Evolutionary conservation across 2,329 filamentous ascomycete species (phyloP).

Genomic region (Penicillium nordicum): DNA sequence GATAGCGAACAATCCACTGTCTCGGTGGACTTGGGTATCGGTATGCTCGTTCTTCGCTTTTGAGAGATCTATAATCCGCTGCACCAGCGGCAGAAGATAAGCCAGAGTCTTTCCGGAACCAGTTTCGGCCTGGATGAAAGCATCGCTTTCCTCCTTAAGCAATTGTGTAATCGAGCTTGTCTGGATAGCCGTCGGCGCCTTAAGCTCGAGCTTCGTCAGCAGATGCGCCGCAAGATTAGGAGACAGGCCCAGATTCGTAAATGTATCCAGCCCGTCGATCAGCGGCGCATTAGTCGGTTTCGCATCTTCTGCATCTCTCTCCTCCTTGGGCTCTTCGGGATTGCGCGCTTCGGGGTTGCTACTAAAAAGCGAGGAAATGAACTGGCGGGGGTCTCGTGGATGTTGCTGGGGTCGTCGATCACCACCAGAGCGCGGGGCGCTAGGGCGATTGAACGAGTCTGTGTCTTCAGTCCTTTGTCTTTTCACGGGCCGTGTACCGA

Average conservation of each 20-base stretch:
- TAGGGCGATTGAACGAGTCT: slow-evolving; percentile 22
- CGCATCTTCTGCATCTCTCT: slow-evolving; percentile 44
- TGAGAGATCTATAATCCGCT: slow-evolving; percentile 76
- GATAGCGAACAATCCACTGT: slow-evolving; percentile 89
- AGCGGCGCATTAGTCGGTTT: slow-evolving; percentile 89
- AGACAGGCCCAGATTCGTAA: slow-evolving; percentile 80
- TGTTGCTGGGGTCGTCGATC: slow-evolving; percentile 26
- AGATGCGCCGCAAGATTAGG: slow-evolving; percentile 76
- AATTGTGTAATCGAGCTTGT: slow-evolving; percentile 81
- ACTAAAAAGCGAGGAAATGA: slow-evolving; percentile 89
- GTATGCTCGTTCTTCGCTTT: slow-evolving; percentile 42
- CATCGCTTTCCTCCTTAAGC: slow-evolving; percentile 76
- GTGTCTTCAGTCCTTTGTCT: slow-evolving; percentile 41
- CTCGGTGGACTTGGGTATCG: slow-evolving; percentile 64
- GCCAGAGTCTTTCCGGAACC: slow-evolving; percentile 96
- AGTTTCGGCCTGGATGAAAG: slow-evolving; percentile 94
- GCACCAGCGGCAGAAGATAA: slow-evolving; percentile 89
- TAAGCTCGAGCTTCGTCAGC: slow-evolving; percentile 78
- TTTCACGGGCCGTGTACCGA: slow-evolving; percentile 37
- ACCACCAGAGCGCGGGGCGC: slow-evolving; percentile 9
- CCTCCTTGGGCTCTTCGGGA: slow-evolving; percentile 36
- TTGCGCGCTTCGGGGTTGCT: slow-evolving; percentile 77
- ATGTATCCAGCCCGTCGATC: slow-evolving; percentile 76
- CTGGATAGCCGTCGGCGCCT: slow-evolving; percentile 91
- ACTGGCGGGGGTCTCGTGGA: slow-evolving; percentile 52